Percentiles rank a stretch among this genome's conserved stretches.
phyloP scores from a whole-genome alignment of 2,329 filamentous ascomycete species.

The Penicillium aurantiogriseum region DNA sequence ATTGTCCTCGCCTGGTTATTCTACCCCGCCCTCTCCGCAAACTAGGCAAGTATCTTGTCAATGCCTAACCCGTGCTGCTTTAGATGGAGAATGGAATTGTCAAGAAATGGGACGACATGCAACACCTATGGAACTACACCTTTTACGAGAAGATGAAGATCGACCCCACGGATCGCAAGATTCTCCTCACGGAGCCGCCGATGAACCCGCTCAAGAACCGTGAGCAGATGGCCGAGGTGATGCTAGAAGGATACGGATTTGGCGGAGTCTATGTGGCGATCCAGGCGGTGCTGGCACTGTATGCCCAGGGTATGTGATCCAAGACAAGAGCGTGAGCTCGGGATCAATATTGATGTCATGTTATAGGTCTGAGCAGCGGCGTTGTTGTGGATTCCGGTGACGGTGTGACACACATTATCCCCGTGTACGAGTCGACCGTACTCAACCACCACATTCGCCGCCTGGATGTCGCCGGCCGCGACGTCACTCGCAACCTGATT shows the following conservation, averaged over 20 bases:
- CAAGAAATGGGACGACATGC: constrained; percentile 99
- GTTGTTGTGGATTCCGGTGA: constrained; percentile 99
- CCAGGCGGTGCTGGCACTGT: constrained; percentile 91
- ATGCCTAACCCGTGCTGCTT: constrained; percentile 15
- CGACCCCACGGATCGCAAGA: constrained; percentile 88
- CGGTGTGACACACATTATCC: constrained; percentile 97
- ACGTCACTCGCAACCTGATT: constrained; percentile 98
- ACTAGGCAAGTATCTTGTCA: constrained; percentile 24
- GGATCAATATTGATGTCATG: constrained; percentile 5
- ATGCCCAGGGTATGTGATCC: constrained; percentile 76
- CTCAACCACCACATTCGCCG: constrained; percentile 94
- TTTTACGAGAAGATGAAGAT: constrained; percentile 97
- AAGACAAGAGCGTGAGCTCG: neutral
- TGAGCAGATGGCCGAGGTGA: constrained; percentile 97
- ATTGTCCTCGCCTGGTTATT: constrained; percentile 8
- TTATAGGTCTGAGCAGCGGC: constrained; percentile 74
- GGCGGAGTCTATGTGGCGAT: constrained; percentile 97
- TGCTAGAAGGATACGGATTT: constrained; percentile 97
- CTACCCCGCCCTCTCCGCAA: constrained; percentile 22
- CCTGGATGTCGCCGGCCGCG: constrained; percentile 91
- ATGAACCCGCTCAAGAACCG: constrained; percentile 98
- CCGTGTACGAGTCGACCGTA: constrained; percentile 96
- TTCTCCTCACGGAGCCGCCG: constrained; percentile 92
- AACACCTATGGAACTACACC: constrained; percentile 98
- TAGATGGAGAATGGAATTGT: constrained; percentile 99